Percentiles rank a stretch among this genome's conserved stretches.
phyloP scores from a whole-genome alignment of 345 rosid species.

The Brassica nigra region DNA sequence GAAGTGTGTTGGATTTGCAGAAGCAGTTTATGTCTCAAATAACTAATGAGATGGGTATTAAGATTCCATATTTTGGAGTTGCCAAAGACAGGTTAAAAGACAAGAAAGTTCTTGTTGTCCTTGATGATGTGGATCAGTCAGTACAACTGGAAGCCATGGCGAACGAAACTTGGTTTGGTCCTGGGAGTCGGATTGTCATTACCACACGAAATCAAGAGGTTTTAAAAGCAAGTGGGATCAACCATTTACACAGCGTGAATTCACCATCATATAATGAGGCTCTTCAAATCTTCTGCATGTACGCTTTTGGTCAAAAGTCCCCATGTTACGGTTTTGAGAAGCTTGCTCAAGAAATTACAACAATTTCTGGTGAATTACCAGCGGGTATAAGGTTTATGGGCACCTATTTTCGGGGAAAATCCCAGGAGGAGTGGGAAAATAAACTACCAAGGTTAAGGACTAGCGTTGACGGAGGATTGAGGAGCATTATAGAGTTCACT shows the following conservation, averaged over 20 bases:
- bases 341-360: background rate
- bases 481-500: too few species aligned
- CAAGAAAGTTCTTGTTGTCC: conserved; percentile 24
- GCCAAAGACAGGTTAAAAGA: background rate
- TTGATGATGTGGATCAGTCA: conserved; percentile 20
- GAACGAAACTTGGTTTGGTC: background rate
- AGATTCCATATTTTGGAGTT: background rate
- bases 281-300: background rate
- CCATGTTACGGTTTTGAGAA: background rate
- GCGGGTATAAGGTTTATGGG: background rate
- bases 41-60: too few species aligned
- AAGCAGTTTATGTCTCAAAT: background rate
- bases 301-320: background rate
- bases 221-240: background rate
- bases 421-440: background rate
- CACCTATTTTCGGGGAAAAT: background rate
- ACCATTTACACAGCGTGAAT: background rate
- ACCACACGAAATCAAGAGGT: background rate
- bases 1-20: too few species aligned
- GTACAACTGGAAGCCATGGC: background rate
- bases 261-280: background rate
- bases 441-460: too few species aligned
- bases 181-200: conserved; percentile 18
- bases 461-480: too few species aligned
- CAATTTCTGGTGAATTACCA: background rate